Conservation (phyloP, 2,329 filamentous ascomycete species). For the Aureobasidium sp. region DNA sequence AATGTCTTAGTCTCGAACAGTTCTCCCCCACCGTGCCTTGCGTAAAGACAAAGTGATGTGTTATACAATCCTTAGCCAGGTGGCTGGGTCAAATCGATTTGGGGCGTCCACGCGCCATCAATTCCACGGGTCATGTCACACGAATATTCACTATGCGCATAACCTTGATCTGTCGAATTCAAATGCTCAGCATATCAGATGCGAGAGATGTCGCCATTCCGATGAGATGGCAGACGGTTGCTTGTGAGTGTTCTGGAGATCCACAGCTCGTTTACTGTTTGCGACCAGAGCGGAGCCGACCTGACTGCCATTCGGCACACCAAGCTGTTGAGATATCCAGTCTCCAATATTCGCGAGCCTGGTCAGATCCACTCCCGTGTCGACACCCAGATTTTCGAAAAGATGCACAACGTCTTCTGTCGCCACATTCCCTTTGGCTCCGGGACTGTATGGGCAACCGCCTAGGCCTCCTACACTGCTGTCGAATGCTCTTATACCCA, state of each 20-base stretch:
- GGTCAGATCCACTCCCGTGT: slow-evolving; percentile 63
- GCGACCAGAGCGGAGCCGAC: slow-evolving; percentile 49
- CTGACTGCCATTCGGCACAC: slow-evolving; percentile 53
- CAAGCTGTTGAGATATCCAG: slow-evolving; percentile 60
- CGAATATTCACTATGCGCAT: not conserved
- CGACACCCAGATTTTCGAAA: slow-evolving; percentile 62
- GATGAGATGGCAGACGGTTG: not conserved
- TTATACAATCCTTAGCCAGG: not conserved
- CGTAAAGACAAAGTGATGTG: not conserved
- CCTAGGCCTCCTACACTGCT: slow-evolving; percentile 70
- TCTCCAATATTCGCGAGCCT: slow-evolving; percentile 57
- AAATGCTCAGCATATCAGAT: not conserved
- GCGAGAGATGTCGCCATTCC: not conserved
- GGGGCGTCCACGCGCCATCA: not conserved
- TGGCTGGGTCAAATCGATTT: not conserved
- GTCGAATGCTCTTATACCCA: slow-evolving; percentile 72
- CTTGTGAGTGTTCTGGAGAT: not conserved
- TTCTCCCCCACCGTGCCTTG: not conserved
- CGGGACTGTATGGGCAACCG: slow-evolving; percentile 76
- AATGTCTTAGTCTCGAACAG: not conserved
- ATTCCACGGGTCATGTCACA: not conserved
- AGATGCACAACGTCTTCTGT: slow-evolving; percentile 77
- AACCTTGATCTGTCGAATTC: no score
- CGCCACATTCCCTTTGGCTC: slow-evolving; percentile 76
- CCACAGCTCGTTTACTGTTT: not conserved